Evolutionary conservation across 768 basidiomycete species (phyloP).

Genomic region (Podaxis sp.): DNA sequence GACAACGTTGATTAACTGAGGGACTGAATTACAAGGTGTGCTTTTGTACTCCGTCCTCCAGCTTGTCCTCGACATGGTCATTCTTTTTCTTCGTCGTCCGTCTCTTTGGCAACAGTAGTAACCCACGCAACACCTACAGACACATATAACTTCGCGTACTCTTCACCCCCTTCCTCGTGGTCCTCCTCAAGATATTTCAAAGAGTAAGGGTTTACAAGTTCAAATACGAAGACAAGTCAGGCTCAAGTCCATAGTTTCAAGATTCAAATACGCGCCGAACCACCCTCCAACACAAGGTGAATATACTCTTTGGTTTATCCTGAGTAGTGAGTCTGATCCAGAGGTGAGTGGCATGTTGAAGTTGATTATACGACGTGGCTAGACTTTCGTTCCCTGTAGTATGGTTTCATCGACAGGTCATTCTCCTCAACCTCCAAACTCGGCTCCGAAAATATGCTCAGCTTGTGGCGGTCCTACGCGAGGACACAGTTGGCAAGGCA

Average conservation of each 20-base stretch:
- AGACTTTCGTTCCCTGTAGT: neutral
- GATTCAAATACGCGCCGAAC: neutral
- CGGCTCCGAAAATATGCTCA: neutral
- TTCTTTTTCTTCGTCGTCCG: neutral
- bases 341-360: neutral
- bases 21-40: slow-evolving; percentile 1
- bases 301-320: neutral
- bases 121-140: neutral
- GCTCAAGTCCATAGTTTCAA: neutral
- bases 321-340: neutral
- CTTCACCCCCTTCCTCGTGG: neutral
- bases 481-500: neutral
- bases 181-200: neutral
- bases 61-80: slow-evolving; percentile 10
- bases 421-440: neutral
- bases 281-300: neutral
- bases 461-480: slow-evolving; percentile 3
- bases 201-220: neutral
- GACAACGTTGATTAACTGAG: slow-evolving; percentile 4
- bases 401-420: neutral
- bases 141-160: neutral
- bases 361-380: neutral
- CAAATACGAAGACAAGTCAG: neutral
- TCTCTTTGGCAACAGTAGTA: slow-evolving; percentile 2
- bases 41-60: slow-evolving; percentile 2